Evolutionary conservation across 2,329 filamentous ascomycete genomes (phyloP), one percentile per base, ranked within the genome.

Genomic region (Penicillium sp.): DNA sequence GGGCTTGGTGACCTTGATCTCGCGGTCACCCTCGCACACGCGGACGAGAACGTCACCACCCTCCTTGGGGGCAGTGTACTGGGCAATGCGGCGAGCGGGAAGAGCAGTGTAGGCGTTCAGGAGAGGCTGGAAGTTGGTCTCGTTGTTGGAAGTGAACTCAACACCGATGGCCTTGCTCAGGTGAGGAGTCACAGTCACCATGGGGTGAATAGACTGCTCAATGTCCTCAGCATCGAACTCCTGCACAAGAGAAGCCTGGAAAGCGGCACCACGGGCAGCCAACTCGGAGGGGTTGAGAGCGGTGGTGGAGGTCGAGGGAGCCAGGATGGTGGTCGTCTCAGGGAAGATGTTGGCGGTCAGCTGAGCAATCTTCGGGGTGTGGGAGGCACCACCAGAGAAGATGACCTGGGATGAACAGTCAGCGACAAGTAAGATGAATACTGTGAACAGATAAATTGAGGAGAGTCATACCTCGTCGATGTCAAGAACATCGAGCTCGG

Each of bases 261-360:
- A 92, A 35, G 95, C 94, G 62, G 95, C 95, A 73, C 95, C 95
- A 65, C 95, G 88, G 63, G 91, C 90, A 70, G 89, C 83, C 57
- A 97, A 85, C 81, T 98, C 94, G 3, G 92, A 95, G 64, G 95
- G 95, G 85, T 98, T 98, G 80, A 98, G 88, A 63, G 94, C 90
- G 28, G 83, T 83, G 41, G 89, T 71, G 66, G 82, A 86, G 56
- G 93, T 96, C 58, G 92, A 88, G 47, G 94, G 95, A 1, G 95
- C 91, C 64, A 94, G 84, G 70, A 99, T 86, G 49, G 80, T 80
- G 62, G 93, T 96, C 58, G 83, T 85, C 72, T 89, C 86, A 57
- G 92, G 88, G 88, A 99, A 99, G 76, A 94, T 85, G 67, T 82
- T 82, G 73, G 85, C 82, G 68, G 97, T 81, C 78, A 95, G 91